These are phyloP conservation scores for Alternaria gansuensis DNA, from an alignment of 2,329 filamentous ascomycete genomes.

Conservation along the genomic window DNA sequence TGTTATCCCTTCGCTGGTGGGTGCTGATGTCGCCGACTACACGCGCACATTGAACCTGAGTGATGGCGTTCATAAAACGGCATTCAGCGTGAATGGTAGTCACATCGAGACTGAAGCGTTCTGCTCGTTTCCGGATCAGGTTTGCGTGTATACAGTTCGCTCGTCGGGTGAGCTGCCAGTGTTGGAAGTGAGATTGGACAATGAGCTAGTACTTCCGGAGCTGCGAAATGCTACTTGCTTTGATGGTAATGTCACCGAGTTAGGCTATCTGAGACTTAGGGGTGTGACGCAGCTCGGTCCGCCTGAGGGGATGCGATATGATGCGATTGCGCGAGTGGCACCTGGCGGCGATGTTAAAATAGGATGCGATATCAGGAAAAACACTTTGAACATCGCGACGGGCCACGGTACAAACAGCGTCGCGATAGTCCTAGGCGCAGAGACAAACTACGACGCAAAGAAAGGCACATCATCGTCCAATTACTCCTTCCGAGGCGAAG, in stretches of 20 bases:
- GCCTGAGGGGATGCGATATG: conserved; percentile 58
- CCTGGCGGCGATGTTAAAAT: conserved; percentile 23
- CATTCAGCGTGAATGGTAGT: conserved; percentile 41
- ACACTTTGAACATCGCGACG: conserved; percentile 21
- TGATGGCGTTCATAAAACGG: conserved; percentile 54
- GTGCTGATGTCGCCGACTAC: conserved; percentile 38
- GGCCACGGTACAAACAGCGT: conserved; percentile 33
- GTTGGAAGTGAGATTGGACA: conserved; percentile 56
- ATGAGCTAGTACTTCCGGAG: conserved; percentile 48
- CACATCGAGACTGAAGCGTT: conserved; percentile 53
- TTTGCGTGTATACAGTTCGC: conserved; percentile 53
- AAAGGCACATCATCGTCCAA: conserved; percentile 57
- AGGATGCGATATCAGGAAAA: conserved; percentile 20
- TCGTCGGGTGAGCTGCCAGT: conserved; percentile 52
- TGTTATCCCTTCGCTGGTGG: conserved; percentile 42
- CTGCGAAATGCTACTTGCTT: conserved; percentile 49
- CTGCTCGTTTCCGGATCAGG: conserved; percentile 57
- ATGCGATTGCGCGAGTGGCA: conserved; percentile 50
- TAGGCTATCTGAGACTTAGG: conserved; percentile 35
- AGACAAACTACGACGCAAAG: conserved; percentile 62
- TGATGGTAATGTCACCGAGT: conserved; percentile 43
- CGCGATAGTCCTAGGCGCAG: conserved; percentile 56
- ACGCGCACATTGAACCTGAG: conserved; percentile 57
- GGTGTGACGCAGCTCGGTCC: conserved; percentile 53
- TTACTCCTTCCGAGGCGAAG: conserved; percentile 61